These are phyloP conservation scores for Fennellomyces sp. DNA, from an alignment of 371 early-diverging fungal species.

Conservation along the genomic window DNA sequence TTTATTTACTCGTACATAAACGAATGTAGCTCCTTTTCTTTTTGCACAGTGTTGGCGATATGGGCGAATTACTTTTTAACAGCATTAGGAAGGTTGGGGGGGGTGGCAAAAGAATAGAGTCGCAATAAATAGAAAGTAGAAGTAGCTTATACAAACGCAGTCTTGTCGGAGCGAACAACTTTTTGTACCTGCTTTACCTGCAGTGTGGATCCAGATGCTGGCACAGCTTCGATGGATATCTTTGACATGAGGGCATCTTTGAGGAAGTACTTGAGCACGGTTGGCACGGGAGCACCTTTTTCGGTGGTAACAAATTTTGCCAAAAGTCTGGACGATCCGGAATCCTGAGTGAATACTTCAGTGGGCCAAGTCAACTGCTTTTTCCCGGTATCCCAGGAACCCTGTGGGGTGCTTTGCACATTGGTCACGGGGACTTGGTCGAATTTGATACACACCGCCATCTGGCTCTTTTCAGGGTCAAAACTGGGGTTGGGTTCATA, in stretches of 20 bases:
- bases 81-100: background rate
- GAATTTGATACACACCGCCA: conserved; percentile 12
- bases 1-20: conserved; percentile 1
- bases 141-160: background rate
- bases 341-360: background rate
- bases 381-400: conserved; percentile 19
- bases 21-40: background rate
- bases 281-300: conserved; percentile 10
- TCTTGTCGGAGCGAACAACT: conserved; percentile 14
- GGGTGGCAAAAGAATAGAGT: background rate
- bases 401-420: conserved; percentile 28
- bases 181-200: conserved; percentile 18
- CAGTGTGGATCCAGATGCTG: conserved; percentile 21
- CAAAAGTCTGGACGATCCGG: conserved; percentile 9
- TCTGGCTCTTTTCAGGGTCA: conserved; percentile 7
- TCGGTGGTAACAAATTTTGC: conserved; percentile 20
- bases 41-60: background rate
- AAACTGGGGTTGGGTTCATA: conserved; percentile 7
- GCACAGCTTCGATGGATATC: conserved; percentile 18
- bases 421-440: conserved; percentile 7
- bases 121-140: conserved; percentile 1
- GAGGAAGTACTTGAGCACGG: conserved; percentile 12
- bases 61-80: background rate
- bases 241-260: conserved; percentile 13
- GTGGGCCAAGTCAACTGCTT: conserved; percentile 19